Conservation (phyloP, 2,329 filamentous ascomycete genomes). For the Penicillium crustosum region DNA sequence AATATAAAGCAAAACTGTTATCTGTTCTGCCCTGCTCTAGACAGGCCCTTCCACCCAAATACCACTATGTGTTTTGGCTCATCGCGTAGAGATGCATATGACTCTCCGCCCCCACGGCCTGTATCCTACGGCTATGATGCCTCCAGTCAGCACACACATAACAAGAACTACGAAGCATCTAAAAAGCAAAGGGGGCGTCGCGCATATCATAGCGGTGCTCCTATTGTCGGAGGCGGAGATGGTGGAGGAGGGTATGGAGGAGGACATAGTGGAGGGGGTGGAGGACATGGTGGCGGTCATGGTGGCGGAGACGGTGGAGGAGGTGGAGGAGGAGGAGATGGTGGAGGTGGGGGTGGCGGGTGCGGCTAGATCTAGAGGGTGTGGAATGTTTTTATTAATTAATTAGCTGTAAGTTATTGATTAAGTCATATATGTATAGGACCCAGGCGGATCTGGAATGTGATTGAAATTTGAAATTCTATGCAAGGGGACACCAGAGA, state of each 20-base stretch:
- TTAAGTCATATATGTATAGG: neutral
- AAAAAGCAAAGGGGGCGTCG: neutral
- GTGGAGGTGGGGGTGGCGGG: constrained; percentile 3
- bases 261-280: neutral
- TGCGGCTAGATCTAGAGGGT: neutral
- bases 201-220: too few species aligned
- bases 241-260: neutral
- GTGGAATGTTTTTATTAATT: neutral
- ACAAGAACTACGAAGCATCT: neutral
- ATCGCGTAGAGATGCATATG: neutral
- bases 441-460: neutral
- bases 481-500: neutral
- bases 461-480: neutral
- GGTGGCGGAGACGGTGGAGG: neutral
- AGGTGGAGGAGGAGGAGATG: too few species aligned
- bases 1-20: neutral
- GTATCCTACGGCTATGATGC: neutral
- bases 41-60: neutral
- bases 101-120: neutral
- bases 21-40: neutral
- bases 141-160: neutral
- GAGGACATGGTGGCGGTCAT: neutral
- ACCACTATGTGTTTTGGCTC: constrained; percentile 12
- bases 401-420: neutral
- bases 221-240: neutral